Evolutionary conservation across 768 basidiomycete species (phyloP).

Genomic region (Guyanaporus albipodus): DNA sequence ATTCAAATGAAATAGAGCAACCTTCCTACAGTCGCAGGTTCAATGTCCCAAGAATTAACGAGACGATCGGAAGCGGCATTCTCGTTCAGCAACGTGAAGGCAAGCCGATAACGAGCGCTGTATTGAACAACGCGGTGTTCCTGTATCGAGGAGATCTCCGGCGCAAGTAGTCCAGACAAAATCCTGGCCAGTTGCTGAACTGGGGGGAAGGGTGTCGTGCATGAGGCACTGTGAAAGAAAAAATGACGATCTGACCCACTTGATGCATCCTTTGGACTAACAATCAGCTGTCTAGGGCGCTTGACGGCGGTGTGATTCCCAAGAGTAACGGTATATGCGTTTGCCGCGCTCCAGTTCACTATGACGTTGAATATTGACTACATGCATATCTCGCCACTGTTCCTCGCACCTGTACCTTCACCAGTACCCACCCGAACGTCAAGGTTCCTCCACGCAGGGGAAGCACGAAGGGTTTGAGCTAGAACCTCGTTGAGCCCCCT

Average conservation of each 20-base stretch:
- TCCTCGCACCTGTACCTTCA: slow-evolving; percentile 34
- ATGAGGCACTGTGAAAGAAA: slow-evolving; percentile 7
- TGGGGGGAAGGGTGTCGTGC: slow-evolving; percentile 19
- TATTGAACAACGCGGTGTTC: slow-evolving; percentile 65
- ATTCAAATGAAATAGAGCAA: slow-evolving; percentile 16
- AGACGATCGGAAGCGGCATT: slow-evolving; percentile 65
- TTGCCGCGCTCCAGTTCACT: slow-evolving; percentile 13
- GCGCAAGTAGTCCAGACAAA: slow-evolving; percentile 38
- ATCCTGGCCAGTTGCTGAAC: slow-evolving; percentile 39
- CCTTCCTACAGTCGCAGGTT: slow-evolving; percentile 60
- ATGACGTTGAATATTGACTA: slow-evolving; percentile 7
- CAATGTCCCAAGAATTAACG: slow-evolving; percentile 70
- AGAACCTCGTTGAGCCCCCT: slow-evolving; percentile 28
- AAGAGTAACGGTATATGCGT: slow-evolving; percentile 21
- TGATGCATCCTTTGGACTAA: slow-evolving; percentile 25
- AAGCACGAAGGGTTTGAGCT: slow-evolving; percentile 10
- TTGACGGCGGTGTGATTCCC: slow-evolving; percentile 24
- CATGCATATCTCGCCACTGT: not conserved
- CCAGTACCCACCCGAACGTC: slow-evolving; percentile 32
- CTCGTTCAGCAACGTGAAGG: slow-evolving; percentile 93
- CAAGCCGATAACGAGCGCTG: slow-evolving; percentile 75
- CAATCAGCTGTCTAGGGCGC: slow-evolving; percentile 17
- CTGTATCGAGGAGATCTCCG: slow-evolving; percentile 45
- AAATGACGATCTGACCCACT: slow-evolving; percentile 19
- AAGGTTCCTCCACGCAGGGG: slow-evolving; percentile 43